Base-by-base conservation (phyloP, 306 rosid species). In the Myrica gale region DNA sequence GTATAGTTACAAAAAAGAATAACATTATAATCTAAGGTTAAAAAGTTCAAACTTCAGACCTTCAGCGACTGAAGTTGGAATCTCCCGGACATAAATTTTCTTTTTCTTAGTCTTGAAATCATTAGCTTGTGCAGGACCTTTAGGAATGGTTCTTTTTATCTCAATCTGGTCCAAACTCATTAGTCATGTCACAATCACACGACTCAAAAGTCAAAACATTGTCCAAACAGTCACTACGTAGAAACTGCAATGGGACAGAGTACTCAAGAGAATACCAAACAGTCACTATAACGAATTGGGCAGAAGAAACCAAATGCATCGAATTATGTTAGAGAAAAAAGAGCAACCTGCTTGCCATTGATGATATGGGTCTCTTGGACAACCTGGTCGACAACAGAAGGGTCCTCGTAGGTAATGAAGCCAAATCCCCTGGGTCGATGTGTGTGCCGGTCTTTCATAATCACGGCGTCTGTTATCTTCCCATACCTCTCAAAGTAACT, bases 61-160 rank as follows among this genome's bases (percentile, higher is more conserved):
- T 81, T 94, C 97, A 9, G 88, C 61, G 17, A 92, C 87, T 4
- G 89, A 20, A 6, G 96, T 83, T 63, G 96, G 97, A 75, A 92
- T 94, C 47, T 97, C 97, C 20, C 98, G 97, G n/a, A 94, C 97
- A 72, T 90, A 92, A 73, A 94, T 87, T 83, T 92, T 94, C 86
- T 90, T 87, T 83, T 92, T 94, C 86, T 90, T 94, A 0, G 98
- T 94, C 81, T 90, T 94, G 73, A 89, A 89, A 73, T 90, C 97
- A 77, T 87, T 92, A 48, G 88, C 73, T 72, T 90, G 96, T 42
- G 90, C 91, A 44, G 91, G 85, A 21, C 98, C 97, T 80, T 92
- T 94, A 1, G 98, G 98, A 68, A 94, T 89, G 37, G 98, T 94
- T 83, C 97, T 90, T 82, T 94, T 94, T 65, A 92, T 94, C 86